Conservation (phyloP, 2,329 filamentous ascomycete species). For the Penicillium psychrosexuale region DNA sequence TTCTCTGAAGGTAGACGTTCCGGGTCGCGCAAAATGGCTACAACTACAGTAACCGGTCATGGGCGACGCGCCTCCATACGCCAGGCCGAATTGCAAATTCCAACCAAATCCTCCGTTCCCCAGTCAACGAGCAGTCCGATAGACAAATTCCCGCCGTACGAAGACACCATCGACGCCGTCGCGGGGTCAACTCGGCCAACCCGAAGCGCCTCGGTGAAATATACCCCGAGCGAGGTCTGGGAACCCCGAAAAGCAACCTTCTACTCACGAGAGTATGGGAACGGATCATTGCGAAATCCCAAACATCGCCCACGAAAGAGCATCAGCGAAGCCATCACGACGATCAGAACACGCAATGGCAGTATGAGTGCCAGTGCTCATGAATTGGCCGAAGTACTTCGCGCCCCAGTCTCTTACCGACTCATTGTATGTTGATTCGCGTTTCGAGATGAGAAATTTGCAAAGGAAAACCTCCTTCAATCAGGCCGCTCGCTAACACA, state of each 20-base stretch:
- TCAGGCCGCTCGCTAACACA: slow-evolving; percentile 74
- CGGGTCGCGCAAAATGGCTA: slow-evolving; percentile 34
- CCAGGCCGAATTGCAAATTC: slow-evolving; percentile 35
- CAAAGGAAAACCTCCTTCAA: slow-evolving; percentile 30
- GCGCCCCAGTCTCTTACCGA: slow-evolving; percentile 81
- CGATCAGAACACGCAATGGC: slow-evolving; percentile 72
- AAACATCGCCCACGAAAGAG: slow-evolving; percentile 77
- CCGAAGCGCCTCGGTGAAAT: slow-evolving; percentile 28
- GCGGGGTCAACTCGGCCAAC: slow-evolving; percentile 26
- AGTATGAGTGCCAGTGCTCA: slow-evolving; percentile 92
- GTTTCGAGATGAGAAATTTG: not conserved
- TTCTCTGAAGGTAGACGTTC: not conserved
- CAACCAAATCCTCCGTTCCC: slow-evolving; percentile 26
- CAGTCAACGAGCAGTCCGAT: slow-evolving; percentile 35
- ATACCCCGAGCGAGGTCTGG: slow-evolving; percentile 55
- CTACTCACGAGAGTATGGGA: slow-evolving; percentile 43
- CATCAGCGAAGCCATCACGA: slow-evolving; percentile 80
- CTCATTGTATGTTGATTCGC: slow-evolving; percentile 65
- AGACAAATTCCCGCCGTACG: slow-evolving; percentile 46
- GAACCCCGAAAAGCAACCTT: slow-evolving; percentile 56
- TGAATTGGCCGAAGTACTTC: slow-evolving; percentile 86
- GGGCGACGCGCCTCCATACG: slow-evolving; percentile 40
- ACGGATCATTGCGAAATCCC: slow-evolving; percentile 30
- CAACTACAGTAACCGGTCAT: slow-evolving; percentile 40
- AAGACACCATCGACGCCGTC: slow-evolving; percentile 34